Evolutionary conservation across 2,329 filamentous ascomycete genomes (phyloP).

Genomic region (Berkeleyomyces basicola): DNA sequence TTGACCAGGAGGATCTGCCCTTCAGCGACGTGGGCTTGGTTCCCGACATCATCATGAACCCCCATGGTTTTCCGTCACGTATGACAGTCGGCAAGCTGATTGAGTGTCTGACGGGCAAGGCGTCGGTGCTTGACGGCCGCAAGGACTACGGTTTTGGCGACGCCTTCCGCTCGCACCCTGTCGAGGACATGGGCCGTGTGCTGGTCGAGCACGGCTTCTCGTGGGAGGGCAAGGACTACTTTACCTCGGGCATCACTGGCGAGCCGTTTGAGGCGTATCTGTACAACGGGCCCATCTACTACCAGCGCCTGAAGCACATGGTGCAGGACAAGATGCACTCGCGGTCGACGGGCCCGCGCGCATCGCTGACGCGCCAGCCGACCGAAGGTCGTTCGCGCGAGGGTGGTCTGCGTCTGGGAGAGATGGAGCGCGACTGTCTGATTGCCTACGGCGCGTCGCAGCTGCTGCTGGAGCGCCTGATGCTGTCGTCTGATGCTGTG

Average conservation of each 20-base stretch:
- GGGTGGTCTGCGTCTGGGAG: conserved; percentile 80
- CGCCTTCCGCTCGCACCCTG: conserved; percentile 65
- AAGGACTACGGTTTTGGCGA: conserved; percentile 74
- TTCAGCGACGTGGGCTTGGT: conserved; percentile 81
- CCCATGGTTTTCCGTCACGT: conserved; percentile 96
- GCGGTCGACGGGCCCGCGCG: conserved; percentile 72
- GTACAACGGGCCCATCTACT: conserved; percentile 98
- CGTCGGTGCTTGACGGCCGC: conserved; percentile 68
- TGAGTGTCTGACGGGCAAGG: conserved; percentile 87
- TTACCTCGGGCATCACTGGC: conserved; percentile 88
- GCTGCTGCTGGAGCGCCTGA: conserved; percentile 77
- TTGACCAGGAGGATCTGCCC: conserved; percentile 91
- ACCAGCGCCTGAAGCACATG: conserved; percentile 99
- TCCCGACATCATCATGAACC: conserved; percentile 99
- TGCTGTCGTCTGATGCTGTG: conserved; percentile 85
- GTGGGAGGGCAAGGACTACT: conserved; percentile 93
- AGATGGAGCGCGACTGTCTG: conserved; percentile 97
- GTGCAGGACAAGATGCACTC: conserved; percentile 99
- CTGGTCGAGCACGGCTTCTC: conserved; percentile 81
- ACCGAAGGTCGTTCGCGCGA: conserved; percentile 89
- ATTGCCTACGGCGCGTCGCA: conserved; percentile 95
- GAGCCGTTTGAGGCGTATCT: conserved; percentile 90
- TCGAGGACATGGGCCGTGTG: conserved; percentile 77
- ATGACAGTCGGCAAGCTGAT: conserved; percentile 99
- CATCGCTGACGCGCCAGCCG: conserved; percentile 84